A percentile compares a stretch with the other conserved stretches of the same genome.
These are phyloP conservation scores for Cyclospora cayetanensis DNA, from an alignment of 169 alveolate genomes.

Conservation along the genomic window DNA sequence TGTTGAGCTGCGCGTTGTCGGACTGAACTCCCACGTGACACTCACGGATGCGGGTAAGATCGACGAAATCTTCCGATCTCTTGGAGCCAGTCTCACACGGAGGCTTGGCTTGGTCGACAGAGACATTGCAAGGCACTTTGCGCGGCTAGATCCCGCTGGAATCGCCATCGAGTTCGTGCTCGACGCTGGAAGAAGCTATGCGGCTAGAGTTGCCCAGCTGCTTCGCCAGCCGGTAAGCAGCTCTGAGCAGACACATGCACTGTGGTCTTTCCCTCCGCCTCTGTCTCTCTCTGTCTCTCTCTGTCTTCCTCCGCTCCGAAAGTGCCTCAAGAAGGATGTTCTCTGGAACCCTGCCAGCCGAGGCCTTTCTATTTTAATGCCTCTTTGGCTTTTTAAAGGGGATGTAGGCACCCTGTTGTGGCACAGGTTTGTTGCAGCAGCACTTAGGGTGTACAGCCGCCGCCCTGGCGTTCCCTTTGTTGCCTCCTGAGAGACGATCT, in stretches of 20 bases:
- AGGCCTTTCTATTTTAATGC: background rate
- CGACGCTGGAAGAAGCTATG: conserved; percentile 67
- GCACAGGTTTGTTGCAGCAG: too few relatives aligned
- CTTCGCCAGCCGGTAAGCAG: conserved; percentile 38
- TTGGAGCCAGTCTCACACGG: conserved; percentile 44
- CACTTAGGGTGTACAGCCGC: too few relatives aligned
- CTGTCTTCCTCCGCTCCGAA: background rate
- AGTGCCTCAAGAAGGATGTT: background rate
- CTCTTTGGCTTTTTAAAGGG: too few relatives aligned
- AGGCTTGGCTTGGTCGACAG: conserved; percentile 66
- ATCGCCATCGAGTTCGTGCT: conserved; percentile 40
- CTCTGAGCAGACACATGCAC: background rate
- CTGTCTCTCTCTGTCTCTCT: background rate
- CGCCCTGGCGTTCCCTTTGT: too few relatives aligned
- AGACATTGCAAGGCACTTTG: conserved; percentile 41
- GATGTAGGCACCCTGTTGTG: too few relatives aligned
- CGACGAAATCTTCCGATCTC: conserved; percentile 17
- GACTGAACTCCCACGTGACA: conserved; percentile 27
- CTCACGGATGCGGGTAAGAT: conserved; percentile 52
- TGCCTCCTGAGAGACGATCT: too few relatives aligned
- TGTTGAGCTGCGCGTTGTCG: conserved; percentile 16
- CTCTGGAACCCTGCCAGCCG: background rate
- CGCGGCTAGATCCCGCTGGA: conserved; percentile 64
- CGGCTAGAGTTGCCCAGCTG: conserved; percentile 49
- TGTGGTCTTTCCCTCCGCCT: background rate